phyloP scores from a whole-genome alignment of 306 rosid genomes.

The Dalbergia cochinchinensis region DNA sequence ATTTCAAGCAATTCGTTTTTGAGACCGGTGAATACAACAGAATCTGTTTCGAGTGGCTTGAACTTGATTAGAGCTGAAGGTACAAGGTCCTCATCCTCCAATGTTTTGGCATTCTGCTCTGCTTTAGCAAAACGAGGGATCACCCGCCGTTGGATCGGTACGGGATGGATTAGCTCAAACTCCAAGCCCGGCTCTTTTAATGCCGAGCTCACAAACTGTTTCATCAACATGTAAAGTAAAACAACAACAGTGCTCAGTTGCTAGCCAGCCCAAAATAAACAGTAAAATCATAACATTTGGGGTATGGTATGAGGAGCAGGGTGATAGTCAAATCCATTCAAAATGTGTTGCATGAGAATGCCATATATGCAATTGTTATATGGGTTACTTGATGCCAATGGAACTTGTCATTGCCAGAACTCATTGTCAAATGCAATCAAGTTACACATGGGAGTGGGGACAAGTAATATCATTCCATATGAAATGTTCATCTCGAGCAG shows the following conservation, averaged over 20 bases:
- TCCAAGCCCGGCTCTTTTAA: constrained; percentile 81
- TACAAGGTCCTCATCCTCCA: constrained; percentile 87
- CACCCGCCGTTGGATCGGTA: constrained; percentile 66
- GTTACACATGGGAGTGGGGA: background rate
- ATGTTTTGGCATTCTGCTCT: constrained; percentile 64
- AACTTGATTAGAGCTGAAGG: constrained; percentile 94
- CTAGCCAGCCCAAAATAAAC: constrained; percentile 17
- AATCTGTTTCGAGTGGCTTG: constrained; percentile 89
- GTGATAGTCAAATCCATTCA: constrained; percentile 26
- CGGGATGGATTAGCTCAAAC: constrained; percentile 86
- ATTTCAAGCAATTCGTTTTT: constrained; percentile 82
- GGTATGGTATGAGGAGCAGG: constrained; percentile 22
- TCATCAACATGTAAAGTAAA: constrained; percentile 31
- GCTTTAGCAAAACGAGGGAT: constrained; percentile 67
- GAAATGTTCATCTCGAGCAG: constrained; percentile 32
- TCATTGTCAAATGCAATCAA: constrained; percentile 9
- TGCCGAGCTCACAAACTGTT: constrained; percentile 78
- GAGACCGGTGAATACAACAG: constrained; percentile 84
- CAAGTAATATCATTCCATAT: background rate
- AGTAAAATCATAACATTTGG: background rate
- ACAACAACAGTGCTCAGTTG: constrained; percentile 29
- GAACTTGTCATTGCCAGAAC: constrained; percentile 6
- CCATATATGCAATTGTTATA: constrained; percentile 1
- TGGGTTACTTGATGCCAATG: constrained; percentile 17
- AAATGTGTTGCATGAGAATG: background rate